phyloP scores from a whole-genome alignment of 2,329 filamentous ascomycete genomes.

The Aspergillus pseudonomiae region DNA sequence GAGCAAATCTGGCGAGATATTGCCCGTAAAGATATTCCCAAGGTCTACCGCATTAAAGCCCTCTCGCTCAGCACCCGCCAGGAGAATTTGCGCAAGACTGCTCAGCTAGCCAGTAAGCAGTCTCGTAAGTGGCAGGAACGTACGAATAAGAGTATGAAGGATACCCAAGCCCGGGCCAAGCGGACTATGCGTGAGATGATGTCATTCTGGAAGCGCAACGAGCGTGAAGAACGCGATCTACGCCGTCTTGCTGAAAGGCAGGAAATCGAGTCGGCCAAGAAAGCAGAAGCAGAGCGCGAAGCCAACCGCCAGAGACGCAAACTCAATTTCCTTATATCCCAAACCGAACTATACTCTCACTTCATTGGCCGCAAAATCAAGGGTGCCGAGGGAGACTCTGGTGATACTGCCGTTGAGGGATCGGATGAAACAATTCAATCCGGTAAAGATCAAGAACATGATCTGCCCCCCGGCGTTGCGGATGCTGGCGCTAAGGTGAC shows the following conservation, averaged over 20 bases:
- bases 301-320: slow-evolving; percentile 97
- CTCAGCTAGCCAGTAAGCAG: slow-evolving; percentile 94
- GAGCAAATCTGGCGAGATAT: slow-evolving; percentile 97
- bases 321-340: slow-evolving; percentile 98
- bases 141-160: slow-evolving; percentile 98
- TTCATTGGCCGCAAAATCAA: slow-evolving; percentile 99
- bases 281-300: slow-evolving; percentile 95
- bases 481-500: slow-evolving; percentile 73
- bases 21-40: slow-evolving; percentile 88
- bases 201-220: slow-evolving; percentile 98
- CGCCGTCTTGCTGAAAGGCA: slow-evolving; percentile 93
- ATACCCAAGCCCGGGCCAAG: slow-evolving; percentile 94
- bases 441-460: slow-evolving; percentile 32
- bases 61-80: slow-evolving; percentile 84
- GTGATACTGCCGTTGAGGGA: slow-evolving; percentile 71
- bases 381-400: slow-evolving; percentile 91
- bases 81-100: slow-evolving; percentile 97
- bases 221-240: slow-evolving; percentile 92
- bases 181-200: slow-evolving; percentile 99
- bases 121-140: slow-evolving; percentile 95
- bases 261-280: slow-evolving; percentile 94
- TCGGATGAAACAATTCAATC: slow-evolving; percentile 49
- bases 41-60: slow-evolving; percentile 84
- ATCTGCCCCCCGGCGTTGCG: slow-evolving; percentile 47
- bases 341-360: slow-evolving; percentile 98